phyloP scores from a whole-genome alignment of 2,329 filamentous ascomycete species.

The Alternaria sp. region DNA sequence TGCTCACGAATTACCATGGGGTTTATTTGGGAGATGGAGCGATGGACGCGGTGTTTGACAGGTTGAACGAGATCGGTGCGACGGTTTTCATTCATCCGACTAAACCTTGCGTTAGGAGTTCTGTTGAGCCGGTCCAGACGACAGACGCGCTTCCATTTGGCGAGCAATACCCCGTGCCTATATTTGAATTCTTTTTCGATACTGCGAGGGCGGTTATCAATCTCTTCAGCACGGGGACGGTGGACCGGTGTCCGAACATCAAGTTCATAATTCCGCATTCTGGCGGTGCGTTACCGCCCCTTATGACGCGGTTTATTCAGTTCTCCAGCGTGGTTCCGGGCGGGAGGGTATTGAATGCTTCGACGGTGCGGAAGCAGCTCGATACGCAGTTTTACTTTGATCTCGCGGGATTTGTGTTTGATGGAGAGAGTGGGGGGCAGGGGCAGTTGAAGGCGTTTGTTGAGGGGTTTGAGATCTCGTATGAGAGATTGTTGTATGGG shows the following conservation, averaged over 20 bases:
- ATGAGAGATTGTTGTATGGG: constrained; percentile 58
- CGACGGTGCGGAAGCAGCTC: constrained; percentile 41
- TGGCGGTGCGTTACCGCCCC: constrained; percentile 54
- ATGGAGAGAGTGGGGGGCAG: constrained; percentile 39
- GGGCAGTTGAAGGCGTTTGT: constrained; percentile 59
- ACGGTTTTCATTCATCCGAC: constrained; percentile 64
- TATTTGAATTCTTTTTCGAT: constrained; percentile 62
- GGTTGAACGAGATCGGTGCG: constrained; percentile 55
- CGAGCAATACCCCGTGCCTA: constrained; percentile 50
- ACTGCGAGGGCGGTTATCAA: constrained; percentile 57
- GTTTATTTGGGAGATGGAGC: constrained; percentile 58
- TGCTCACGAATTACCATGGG: constrained; percentile 62
- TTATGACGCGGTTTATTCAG: constrained; percentile 53
- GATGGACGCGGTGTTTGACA: constrained; percentile 57
- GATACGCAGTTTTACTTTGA: constrained; percentile 59
- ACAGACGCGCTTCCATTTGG: constrained; percentile 47
- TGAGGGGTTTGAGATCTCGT: constrained; percentile 46
- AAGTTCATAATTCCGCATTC: constrained; percentile 58
- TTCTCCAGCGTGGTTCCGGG: constrained; percentile 50
- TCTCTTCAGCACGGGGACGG: constrained; percentile 56
- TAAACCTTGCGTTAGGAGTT: constrained; percentile 50
- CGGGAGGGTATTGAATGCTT: constrained; percentile 31
- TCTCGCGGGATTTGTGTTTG: constrained; percentile 59
- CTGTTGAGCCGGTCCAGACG: neutral
- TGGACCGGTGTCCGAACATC: constrained; percentile 55